A percentile compares a stretch with the other conserved stretches of the same genome.
Evolutionary conservation across 2,329 filamentous ascomycete genomes (phyloP).

Genomic region (Ceratocystis eucalypticola): DNA sequence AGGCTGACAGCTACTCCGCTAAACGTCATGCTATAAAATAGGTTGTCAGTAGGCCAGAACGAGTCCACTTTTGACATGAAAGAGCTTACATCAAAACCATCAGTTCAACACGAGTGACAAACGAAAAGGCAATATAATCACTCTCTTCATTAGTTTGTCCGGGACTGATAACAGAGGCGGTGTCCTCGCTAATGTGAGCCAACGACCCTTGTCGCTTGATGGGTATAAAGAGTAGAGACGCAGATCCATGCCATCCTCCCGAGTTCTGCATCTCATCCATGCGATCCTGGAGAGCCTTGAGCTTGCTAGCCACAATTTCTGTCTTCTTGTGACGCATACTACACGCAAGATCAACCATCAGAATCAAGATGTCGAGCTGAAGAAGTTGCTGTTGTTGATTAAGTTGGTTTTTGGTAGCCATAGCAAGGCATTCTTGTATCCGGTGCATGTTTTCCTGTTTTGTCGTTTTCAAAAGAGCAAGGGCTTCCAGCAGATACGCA

Average conservation of each 20-base stretch:
- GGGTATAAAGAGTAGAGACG: conserved; percentile 40
- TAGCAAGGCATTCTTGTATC: conserved; percentile 60
- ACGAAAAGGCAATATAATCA: conserved; percentile 46
- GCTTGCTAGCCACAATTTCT: conserved; percentile 43
- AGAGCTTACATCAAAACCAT: conserved; percentile 40
- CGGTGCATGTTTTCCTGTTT: conserved; percentile 54
- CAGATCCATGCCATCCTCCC: conserved; percentile 34
- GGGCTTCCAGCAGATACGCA: conserved; percentile 53
- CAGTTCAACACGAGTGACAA: conserved; percentile 47
- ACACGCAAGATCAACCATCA: conserved; percentile 57
- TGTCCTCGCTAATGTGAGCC: conserved; percentile 43
- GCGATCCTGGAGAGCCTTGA: conserved; percentile 46
- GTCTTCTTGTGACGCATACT: conserved; percentile 51
- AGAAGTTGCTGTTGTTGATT: conserved; percentile 49
- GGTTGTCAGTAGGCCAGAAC: not conserved
- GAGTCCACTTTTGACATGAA: too few species aligned
- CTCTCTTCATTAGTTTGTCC: conserved; percentile 33
- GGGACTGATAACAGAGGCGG: conserved; percentile 38
- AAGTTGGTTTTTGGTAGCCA: conserved; percentile 57
- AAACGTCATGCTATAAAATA: conserved; percentile 35
- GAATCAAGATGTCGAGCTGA: conserved; percentile 51
- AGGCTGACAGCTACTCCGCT: conserved; percentile 38
- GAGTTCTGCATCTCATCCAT: conserved; percentile 42
- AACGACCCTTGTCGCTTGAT: conserved; percentile 32
- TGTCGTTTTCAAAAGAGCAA: conserved; percentile 51